Base-by-base conservation (phyloP, 768 basidiomycete genomes). In the Leucogyrophana mollusca region DNA sequence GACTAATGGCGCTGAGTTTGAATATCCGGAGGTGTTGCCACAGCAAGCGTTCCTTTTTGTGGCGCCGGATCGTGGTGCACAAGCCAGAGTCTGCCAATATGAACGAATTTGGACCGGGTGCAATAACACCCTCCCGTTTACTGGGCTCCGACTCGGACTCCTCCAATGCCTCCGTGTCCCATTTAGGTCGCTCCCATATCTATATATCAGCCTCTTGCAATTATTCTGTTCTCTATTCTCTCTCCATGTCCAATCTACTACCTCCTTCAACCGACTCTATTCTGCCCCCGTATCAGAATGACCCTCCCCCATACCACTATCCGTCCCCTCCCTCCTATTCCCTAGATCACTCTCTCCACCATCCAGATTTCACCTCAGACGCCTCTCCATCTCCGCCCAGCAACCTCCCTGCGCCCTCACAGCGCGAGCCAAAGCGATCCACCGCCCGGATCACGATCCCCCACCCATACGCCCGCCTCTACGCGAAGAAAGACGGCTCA, bases 381-480 rank as follows among this genome's bases (percentile, higher is more conserved):
- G 35, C 21, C 20, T 32, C 25, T 38, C 33, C 27, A 14, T 9
- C 18, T 3, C 35, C 42, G 4, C 23, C 43, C 2, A 32, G 45
- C 17, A 14, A 36, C 2, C 35, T 40, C 11, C 25, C 49, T 9
- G 47, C 39, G 11, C 39, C 39, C 4, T 33, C 25, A 2, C 57
- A 30, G 25, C 49, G 9, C 54, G 57, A 4, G 43, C 57, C 37
- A 18, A n/a, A n/a, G 11, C 61, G 62, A 18, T 45, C 60, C 4
- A 45, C 54, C 1, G 16, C 25, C 24, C 59, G 64, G 20, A 60
- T 68, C 39, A 58, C 65, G 47, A 73, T 85, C 46, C 67, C 76
- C 0, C 84, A 86, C 50, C 85, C 85, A 0, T 87, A 87, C 51
- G 82, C 85, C 4, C 79, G 85, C 46, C 73, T 87, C 9, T 77